Percentiles rank a stretch among this genome's conserved stretches.
Evolutionary conservation across 2,329 filamentous ascomycete genomes (phyloP).

Genomic region (Penicillium sp.): DNA sequence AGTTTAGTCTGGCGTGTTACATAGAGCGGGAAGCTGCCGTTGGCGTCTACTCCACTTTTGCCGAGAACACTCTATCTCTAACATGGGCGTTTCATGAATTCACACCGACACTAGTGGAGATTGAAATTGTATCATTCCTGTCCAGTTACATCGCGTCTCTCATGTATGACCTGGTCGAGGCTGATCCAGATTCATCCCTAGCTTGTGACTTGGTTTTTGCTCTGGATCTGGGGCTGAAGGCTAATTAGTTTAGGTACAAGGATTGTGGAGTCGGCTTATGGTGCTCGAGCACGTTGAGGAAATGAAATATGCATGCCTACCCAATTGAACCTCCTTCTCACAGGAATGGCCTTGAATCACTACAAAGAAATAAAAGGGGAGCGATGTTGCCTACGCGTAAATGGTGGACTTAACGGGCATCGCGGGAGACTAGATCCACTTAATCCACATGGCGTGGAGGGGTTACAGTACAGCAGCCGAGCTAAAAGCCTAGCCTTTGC

Average conservation of each 20-base stretch:
- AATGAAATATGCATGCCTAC: not conserved
- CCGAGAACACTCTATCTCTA: constrained; percentile 11
- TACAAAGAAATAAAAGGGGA: not conserved
- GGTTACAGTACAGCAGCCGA: not conserved
- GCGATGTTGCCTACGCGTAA: not conserved
- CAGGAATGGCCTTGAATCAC: not conserved
- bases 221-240: not conserved
- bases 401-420: not conserved
- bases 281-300: not conserved
- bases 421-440: not conserved
- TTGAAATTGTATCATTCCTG: not conserved
- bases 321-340: not conserved
- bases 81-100: constrained; percentile 16
- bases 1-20: not conserved
- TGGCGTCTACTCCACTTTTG: constrained; percentile 8
- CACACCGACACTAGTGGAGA: constrained; percentile 3
- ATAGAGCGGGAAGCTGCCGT: not conserved
- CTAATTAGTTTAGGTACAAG: not conserved
- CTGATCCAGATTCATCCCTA: not conserved
- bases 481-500: not conserved
- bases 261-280: not conserved
- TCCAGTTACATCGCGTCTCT: not conserved
- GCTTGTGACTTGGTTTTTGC: not conserved
- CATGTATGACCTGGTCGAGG: not conserved
- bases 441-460: not conserved